A percentile compares a stretch with the other conserved stretches of the same genome.
These are phyloP conservation scores for Ilex asprella DNA, from an alignment of 257 asterid species.

Conservation along the genomic window DNA sequence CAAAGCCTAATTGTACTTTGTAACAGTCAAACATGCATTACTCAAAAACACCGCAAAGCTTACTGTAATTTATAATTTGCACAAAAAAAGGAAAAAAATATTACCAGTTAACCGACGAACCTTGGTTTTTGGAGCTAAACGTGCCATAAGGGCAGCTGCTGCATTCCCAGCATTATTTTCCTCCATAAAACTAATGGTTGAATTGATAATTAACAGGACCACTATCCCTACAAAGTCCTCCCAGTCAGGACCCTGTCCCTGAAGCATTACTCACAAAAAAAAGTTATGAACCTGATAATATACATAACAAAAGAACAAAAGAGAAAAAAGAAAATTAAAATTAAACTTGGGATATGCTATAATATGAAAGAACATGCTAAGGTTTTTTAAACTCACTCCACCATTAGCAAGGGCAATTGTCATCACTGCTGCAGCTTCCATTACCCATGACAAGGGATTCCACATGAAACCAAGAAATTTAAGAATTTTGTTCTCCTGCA, in stretches of 20 bases:
- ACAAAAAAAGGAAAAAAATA: background rate
- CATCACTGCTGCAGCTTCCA: constrained; percentile 26
- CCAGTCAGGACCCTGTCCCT: constrained; percentile 29
- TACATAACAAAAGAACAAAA: background rate
- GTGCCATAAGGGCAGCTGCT: constrained; percentile 31
- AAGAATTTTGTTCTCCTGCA: constrained; percentile 21
- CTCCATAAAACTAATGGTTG: constrained; percentile 22
- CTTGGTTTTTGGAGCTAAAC: constrained; percentile 23
- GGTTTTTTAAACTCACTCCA: constrained; percentile 20
- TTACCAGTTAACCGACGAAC: background rate
- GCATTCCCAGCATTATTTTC: constrained; percentile 31
- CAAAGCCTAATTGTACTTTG: no score
- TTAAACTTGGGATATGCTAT: background rate
- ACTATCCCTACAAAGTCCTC: constrained; percentile 20
- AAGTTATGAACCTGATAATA: background rate
- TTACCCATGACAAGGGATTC: constrained; percentile 29
- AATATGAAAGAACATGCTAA: background rate
- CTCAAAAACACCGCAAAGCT: no score
- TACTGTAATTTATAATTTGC: background rate
- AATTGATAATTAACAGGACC: constrained; percentile 19
- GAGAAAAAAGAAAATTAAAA: background rate
- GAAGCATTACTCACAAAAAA: background rate
- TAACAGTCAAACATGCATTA: no score
- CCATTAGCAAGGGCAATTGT: constrained; percentile 21
- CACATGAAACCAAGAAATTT: constrained; percentile 29